Percentiles rank a stretch among this genome's conserved stretches.
Evolutionary conservation across 257 asterid species (phyloP).

Genomic region (Voacanga thouarsii): DNA sequence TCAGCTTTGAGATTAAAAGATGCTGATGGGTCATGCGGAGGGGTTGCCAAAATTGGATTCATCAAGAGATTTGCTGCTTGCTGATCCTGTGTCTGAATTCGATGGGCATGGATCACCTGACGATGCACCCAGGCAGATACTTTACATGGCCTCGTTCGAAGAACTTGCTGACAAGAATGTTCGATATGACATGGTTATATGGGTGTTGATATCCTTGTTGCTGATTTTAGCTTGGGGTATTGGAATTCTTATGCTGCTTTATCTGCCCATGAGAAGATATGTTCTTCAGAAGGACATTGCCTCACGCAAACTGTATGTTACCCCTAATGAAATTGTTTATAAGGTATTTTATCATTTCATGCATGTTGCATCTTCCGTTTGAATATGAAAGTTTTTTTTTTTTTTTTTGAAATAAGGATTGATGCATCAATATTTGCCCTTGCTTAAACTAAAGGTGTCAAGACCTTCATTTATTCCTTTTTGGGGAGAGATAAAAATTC

Average conservation of each 20-base stretch:
- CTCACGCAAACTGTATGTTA: slow-evolving; percentile 59
- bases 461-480: slow-evolving; percentile 76
- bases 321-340: slow-evolving; percentile 49
- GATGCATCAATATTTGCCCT: slow-evolving; percentile 8
- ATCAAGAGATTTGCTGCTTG: slow-evolving; percentile 36
- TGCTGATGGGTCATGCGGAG: slow-evolving; percentile 55
- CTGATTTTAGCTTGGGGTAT: slow-evolving; percentile 78
- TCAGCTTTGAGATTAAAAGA: slow-evolving; percentile 20
- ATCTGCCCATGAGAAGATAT: slow-evolving; percentile 59
- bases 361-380: slow-evolving; percentile 9
- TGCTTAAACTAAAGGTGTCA: slow-evolving; percentile 40
- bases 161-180: slow-evolving; percentile 49
- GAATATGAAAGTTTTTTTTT: neutral
- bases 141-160: slow-evolving; percentile 57
- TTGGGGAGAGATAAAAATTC: slow-evolving; percentile 45
- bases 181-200: slow-evolving; percentile 55
- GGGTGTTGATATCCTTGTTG: slow-evolving; percentile 63
- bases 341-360: slow-evolving; percentile 34
- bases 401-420: slow-evolving; percentile 7
- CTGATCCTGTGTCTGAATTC: slow-evolving; percentile 46
- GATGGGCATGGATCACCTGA: slow-evolving; percentile 46
- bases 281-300: slow-evolving; percentile 65
- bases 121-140: slow-evolving; percentile 32
- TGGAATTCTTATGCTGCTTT: slow-evolving; percentile 66
- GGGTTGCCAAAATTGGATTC: slow-evolving; percentile 41